Evolutionary conservation across 768 basidiomycete genomes (phyloP).

Genomic region (Leccinum barrowsii): DNA sequence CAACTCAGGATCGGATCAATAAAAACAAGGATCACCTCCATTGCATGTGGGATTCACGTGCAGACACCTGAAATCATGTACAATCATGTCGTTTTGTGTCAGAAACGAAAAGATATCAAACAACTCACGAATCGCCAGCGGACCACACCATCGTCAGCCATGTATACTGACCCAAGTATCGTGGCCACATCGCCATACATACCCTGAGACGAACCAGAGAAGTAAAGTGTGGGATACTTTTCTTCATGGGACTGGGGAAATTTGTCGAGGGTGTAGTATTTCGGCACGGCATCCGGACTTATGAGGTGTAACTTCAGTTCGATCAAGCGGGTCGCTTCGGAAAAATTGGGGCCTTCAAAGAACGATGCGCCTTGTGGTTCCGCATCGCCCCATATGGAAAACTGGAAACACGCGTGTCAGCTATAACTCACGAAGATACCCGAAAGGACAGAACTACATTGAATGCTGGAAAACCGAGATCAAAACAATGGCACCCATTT

Average conservation of each 20-base stretch:
- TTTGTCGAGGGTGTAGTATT: constrained; percentile 17
- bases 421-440: not conserved
- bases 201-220: constrained; percentile 44
- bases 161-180: constrained; percentile 48
- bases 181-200: constrained; percentile 40
- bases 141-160: constrained; percentile 43
- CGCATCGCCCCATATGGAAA: constrained; percentile 22
- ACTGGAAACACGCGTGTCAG: constrained; percentile 8
- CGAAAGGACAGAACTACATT: constrained; percentile 37
- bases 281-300: constrained; percentile 23
- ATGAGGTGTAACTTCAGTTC: constrained; percentile 52
- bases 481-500: not conserved
- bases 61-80: constrained; percentile 42
- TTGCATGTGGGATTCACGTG: constrained; percentile 49
- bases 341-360: constrained; percentile 52
- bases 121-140: constrained; percentile 60
- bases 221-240: constrained; percentile 43
- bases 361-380: constrained; percentile 30
- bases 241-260: constrained; percentile 22
- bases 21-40: constrained; percentile 48
- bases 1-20: not conserved
- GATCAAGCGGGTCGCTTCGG: constrained; percentile 64
- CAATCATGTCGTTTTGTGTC: constrained; percentile 7
- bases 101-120: not conserved
- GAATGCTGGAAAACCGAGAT: constrained; percentile 36